phyloP scores from a whole-genome alignment of 345 rosid genomes.

The Psidium guajava region DNA sequence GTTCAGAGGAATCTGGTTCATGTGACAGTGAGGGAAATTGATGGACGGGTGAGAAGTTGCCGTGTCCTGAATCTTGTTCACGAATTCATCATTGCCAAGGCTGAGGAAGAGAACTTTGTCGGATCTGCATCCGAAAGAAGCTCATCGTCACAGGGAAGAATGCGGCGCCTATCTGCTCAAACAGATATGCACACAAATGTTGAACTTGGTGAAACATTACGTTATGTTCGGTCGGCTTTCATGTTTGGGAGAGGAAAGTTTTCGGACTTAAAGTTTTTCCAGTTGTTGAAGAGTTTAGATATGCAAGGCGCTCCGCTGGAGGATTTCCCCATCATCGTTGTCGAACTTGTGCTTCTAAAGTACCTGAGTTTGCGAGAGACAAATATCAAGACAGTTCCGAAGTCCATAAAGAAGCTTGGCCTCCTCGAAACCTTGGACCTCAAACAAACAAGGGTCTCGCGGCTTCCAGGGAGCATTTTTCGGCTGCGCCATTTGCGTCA shows the following conservation, averaged over 20 bases:
- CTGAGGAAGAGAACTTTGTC: not conserved
- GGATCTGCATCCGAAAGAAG: not conserved
- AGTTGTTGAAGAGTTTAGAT: not conserved
- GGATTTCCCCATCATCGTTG: not conserved
- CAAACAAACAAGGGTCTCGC: not conserved
- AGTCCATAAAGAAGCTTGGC: not conserved
- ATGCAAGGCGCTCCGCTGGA: not conserved
- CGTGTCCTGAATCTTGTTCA: conserved; percentile 1
- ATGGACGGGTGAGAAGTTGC: conserved; percentile 1
- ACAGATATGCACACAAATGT: not conserved
- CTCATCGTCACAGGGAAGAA: not conserved
- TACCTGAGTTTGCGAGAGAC: conserved; percentile 5
- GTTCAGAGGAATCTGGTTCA: conserved; percentile 3
- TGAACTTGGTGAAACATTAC: not conserved
- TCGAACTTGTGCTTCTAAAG: not conserved
- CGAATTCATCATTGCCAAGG: not conserved
- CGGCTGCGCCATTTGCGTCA: not conserved
- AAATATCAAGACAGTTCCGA: not conserved
- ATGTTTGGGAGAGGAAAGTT: not conserved
- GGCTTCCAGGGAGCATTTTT: not conserved
- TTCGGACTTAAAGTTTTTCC: not conserved
- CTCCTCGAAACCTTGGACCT: conserved; percentile 4
- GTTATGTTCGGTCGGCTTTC: not conserved
- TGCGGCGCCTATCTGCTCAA: not conserved
- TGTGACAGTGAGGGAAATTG: not conserved